Conservation (phyloP, 2,329 filamentous ascomycete genomes). For the Paraphaeosphaeria minitans region DNA sequence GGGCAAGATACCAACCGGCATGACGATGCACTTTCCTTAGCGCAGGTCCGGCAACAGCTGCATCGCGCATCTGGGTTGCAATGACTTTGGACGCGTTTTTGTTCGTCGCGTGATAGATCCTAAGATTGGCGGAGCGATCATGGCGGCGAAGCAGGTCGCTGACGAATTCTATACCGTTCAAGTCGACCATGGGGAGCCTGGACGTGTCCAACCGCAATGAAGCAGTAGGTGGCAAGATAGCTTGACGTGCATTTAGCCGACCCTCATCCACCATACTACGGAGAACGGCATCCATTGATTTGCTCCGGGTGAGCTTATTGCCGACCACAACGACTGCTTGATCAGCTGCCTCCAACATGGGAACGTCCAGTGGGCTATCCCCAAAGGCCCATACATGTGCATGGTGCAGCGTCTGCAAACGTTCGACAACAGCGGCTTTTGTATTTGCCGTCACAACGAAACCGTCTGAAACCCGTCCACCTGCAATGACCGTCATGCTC, state of each 20-base stretch:
- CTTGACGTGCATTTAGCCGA: conserved; percentile 45
- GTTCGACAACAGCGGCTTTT: conserved; percentile 56
- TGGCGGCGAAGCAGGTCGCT: conserved; percentile 24
- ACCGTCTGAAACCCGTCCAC: conserved; percentile 54
- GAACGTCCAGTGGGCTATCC: conserved; percentile 63
- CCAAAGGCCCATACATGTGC: conserved; percentile 62
- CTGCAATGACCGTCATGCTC: conserved; percentile 59
- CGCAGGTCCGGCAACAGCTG: conserved; percentile 49
- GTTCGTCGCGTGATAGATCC: conserved; percentile 52
- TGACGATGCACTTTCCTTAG: conserved; percentile 57
- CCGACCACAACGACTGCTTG: conserved; percentile 63
- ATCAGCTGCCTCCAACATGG: conserved; percentile 62
- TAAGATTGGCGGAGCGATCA: neutral
- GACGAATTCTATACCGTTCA: conserved; percentile 32
- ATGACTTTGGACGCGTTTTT: conserved; percentile 56
- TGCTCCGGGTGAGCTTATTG: conserved; percentile 53
- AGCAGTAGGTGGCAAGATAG: neutral
- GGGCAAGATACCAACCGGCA: conserved; percentile 61
- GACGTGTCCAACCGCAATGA: conserved; percentile 27
- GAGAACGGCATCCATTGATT: conserved; percentile 57
- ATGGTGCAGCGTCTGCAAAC: conserved; percentile 32
- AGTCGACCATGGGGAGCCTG: conserved; percentile 50
- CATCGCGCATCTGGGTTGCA: conserved; percentile 60
- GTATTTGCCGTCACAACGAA: conserved; percentile 58
- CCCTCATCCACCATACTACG: conserved; percentile 47